Evolutionary conservation across 805 yeast species (phyloP), one percentile per base, ranked within the genome.

Genomic region (Lipomyces yamanashiensis): DNA sequence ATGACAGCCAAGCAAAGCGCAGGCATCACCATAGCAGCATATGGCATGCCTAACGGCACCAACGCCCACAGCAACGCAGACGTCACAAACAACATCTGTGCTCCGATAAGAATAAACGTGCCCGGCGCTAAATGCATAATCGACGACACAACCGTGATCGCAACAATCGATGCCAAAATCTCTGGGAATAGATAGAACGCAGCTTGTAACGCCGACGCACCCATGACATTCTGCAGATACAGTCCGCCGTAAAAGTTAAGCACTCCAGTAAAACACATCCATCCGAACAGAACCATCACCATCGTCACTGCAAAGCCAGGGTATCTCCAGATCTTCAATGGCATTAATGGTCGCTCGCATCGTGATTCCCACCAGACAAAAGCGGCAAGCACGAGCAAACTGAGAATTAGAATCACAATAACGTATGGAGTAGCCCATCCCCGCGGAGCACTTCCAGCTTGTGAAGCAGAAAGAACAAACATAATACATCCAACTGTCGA

Each of bases 381-480:
- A 52, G 80, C 77, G 0, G 61, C 70, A 0, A 71, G 70, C 21
- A 82, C 66, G 13, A 80, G 58, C 0, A 70, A 58, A 7, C 76
- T 66, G 0, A 83, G 82, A 9, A 80, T 74, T 19, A 81, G 70
- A n/a, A 82, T 57, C 1, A 78, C 72, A 59, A 80, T 74, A 63
- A 82, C 81, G 66, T 82, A 81, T 0, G 81, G 79, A 9, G 85
- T 80, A 45, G 70, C 71, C 85, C 85, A 82, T 5, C 82, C 75
- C 10, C 72, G 60, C 15, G 72, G 65, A 1, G 82, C 74, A 0
- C 77, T 76, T 44, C 77, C 79, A 5, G 78, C 80, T 64, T 81
- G 80, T 2, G 83, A 78, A 47, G 81, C 72, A 4, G 84, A 74
- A 62, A 82, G 81, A 23, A 81, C 77, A 52, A 82, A 74, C 52